Base-by-base conservation (phyloP, 306 rosid genomes). In the Castanopsis chinensis region DNA sequence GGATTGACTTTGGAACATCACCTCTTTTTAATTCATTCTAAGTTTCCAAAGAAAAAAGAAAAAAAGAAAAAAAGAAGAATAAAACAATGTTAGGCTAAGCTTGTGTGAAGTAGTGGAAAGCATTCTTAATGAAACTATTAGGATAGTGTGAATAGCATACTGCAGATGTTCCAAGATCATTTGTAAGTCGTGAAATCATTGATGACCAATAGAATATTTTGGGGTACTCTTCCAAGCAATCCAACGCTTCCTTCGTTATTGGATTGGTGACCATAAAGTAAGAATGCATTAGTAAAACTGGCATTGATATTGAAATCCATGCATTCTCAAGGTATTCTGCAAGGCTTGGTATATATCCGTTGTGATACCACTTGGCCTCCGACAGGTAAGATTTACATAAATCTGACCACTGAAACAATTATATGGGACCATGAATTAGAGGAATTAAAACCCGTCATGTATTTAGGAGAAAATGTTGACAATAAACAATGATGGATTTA, bases 291-390 rank as follows among this genome's bases (percentile, higher is more conserved):
- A 76, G 27, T 20, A 76, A 17, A 28, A 58, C 5, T 5, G 80
- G 84, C 17, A 18, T 68, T 32, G 73, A 7, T 19, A 43, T 7
- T 43, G 82, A 63, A 9, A 73, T 73, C 74, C 83, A 80, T 11
- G 69, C 83, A 32, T 80, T 73, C n/a, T 64, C 28, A 3, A 80
- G 64, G 25, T 80, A 73, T 52, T 80, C 83, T 73, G 64, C 0
- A 5, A 64, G 25, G 4, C 20, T 77, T 54, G 75, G 81, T 18
- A 11, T 77, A 68, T 77, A 28, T 30, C 65, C 53, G 0, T 1
- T 61, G 5, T 79, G 5, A 6, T 79, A 72, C 83, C 83, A 79
- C 20, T 49, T 61, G 30, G 78, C 65, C 49, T 79, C 78, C 6
- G 60, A 0, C 14, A 49, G 14, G 52, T 51, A 63, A 72, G 68